Evolutionary conservation across 805 yeast genomes (phyloP).

Genomic region (Metschnikowia lochheadii): DNA sequence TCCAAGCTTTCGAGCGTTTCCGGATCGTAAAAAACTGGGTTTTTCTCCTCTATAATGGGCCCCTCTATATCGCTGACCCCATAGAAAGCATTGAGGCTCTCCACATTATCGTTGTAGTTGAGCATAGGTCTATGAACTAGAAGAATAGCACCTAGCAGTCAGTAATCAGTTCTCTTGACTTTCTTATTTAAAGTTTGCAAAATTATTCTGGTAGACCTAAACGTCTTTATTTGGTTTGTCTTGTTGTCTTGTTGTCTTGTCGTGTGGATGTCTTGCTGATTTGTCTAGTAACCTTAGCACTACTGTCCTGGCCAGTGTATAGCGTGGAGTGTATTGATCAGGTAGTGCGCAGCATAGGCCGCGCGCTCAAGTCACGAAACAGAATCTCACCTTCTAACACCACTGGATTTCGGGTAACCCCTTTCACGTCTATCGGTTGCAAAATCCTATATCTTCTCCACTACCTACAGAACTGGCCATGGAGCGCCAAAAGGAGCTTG

Average conservation of each 20-base stretch:
- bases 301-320: too few relatives aligned
- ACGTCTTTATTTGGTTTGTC: too few relatives aligned
- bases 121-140: constrained; percentile 19
- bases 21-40: constrained; percentile 10
- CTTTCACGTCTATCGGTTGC: constrained; percentile 15
- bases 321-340: not conserved
- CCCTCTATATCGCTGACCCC: constrained; percentile 24
- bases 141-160: not conserved
- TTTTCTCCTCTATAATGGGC: constrained; percentile 19
- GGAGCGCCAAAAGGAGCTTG: constrained; percentile 38
- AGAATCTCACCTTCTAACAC: not conserved
- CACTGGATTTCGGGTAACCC: constrained; percentile 19
- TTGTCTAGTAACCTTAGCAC: too few relatives aligned
- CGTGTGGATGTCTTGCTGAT: too few relatives aligned
- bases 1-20: constrained; percentile 20
- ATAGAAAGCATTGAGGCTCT: constrained; percentile 28
- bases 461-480: constrained; percentile 10
- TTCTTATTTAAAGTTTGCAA: too few relatives aligned
- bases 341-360: not conserved
- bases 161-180: too few relatives aligned
- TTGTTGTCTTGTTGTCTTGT: too few relatives aligned
- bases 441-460: constrained; percentile 6
- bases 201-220: too few relatives aligned
- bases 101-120: constrained; percentile 29
- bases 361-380: constrained; percentile 4